These are phyloP conservation scores for Tylopilus sp. DNA, from an alignment of 1,284 basidiomycete species.

Conservation along the genomic window DNA sequence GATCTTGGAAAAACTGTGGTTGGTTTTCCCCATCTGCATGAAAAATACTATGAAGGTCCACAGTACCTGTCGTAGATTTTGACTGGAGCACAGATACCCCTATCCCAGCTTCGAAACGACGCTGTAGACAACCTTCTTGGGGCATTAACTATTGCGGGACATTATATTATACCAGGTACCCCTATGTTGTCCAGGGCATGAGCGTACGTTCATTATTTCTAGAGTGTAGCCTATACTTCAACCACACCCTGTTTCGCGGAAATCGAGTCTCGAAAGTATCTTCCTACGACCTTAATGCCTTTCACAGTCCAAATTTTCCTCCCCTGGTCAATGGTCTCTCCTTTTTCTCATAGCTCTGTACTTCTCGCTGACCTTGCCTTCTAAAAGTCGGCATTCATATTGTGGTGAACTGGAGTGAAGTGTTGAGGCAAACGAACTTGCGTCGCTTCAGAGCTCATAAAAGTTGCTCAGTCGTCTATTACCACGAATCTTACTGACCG, in stretches of 20 bases:
- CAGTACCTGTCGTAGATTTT: slow-evolving; percentile 53
- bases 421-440: slow-evolving; percentile 73
- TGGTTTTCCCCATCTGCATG: slow-evolving; percentile 17
- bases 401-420: slow-evolving; percentile 80
- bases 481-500: slow-evolving; percentile 6
- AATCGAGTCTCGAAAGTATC: slow-evolving; percentile 85
- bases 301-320: slow-evolving; percentile 81
- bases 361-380: neutral
- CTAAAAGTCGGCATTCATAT: slow-evolving; percentile 82
- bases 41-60: neutral
- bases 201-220: slow-evolving; percentile 9
- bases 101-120: slow-evolving; percentile 86
- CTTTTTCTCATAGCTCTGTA: neutral
- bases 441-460: slow-evolving; percentile 80
- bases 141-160: slow-evolving; percentile 82
- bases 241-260: slow-evolving; percentile 82
- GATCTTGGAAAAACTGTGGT: slow-evolving; percentile 88
- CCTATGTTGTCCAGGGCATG: neutral
- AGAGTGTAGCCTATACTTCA: slow-evolving; percentile 88
- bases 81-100: slow-evolving; percentile 89
- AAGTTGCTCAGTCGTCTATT: slow-evolving; percentile 37
- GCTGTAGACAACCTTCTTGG: slow-evolving; percentile 88
- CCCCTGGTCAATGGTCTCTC: slow-evolving; percentile 73
- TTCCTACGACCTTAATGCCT: slow-evolving; percentile 84
- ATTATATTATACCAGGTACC: slow-evolving; percentile 84